Evolutionary conservation across 495 filamentous ascomycete genomes (phyloP).

Genomic region (Podospora pseudocomata): DNA sequence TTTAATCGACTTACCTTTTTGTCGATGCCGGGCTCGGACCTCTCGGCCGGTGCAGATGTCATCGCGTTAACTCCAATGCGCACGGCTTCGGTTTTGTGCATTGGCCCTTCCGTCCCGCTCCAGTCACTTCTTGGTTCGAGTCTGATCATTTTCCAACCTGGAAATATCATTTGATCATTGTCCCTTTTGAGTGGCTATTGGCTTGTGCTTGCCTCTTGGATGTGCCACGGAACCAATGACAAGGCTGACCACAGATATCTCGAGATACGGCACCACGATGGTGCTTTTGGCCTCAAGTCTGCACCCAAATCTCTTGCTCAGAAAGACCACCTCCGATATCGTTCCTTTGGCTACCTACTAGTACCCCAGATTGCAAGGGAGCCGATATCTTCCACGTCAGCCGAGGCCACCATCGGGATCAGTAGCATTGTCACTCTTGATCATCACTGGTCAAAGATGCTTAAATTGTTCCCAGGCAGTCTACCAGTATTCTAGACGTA

Average conservation of each 20-base stretch:
- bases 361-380: background rate
- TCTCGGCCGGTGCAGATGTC: background rate
- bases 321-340: background rate
- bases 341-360: too few relatives aligned
- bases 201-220: background rate
- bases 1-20: background rate
- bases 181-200: too few relatives aligned
- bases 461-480: background rate
- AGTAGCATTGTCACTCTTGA: background rate
- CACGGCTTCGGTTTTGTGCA: constrained; percentile 1
- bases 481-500: background rate
- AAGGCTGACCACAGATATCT: background rate
- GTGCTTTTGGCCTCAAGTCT: background rate
- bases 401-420: background rate
- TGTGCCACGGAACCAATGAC: background rate
- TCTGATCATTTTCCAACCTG: background rate
- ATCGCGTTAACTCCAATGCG: background rate
- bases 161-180: background rate
- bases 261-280: too few relatives aligned
- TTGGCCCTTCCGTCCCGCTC: constrained; percentile 4
- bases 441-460: background rate
- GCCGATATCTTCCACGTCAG: too few relatives aligned
- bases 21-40: background rate
- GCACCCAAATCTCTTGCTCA: background rate
- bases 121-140: constrained; percentile 1